Base-by-base conservation (phyloP, 2,329 filamentous ascomycete species). In the Thelonectria olida region DNA sequence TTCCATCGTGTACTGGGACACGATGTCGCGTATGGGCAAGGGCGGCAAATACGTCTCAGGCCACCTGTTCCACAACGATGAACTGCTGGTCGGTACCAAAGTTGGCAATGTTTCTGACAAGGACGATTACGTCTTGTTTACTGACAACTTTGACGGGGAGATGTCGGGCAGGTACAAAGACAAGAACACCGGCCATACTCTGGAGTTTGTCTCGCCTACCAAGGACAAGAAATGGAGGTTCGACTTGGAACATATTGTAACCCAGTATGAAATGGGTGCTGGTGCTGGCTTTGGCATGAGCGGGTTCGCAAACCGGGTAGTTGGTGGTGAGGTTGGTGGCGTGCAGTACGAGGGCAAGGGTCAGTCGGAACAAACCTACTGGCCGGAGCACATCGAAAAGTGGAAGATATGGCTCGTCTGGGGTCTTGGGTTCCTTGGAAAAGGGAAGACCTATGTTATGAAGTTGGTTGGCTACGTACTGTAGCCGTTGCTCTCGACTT, bases 191-290 rank as follows among this genome's bases (percentile, higher is more conserved):
- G 47, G 47, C 47, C 47, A 50, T 34, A 28, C 23, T 50, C 27
- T 50, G 15, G 47, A 50, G 27, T 50, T 50, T 34, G 47, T 34
- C 27, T 50, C 47, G 27, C 47, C 47, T 34, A 50, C 47, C 17
- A 50, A 34, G 17, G 27, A 50, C 47, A 50, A 50, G 47, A 50
- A 50, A 31, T 50, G 47, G 47, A 50, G 15, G 27, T 50, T 50
- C 47, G 47, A 50, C 47, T 6, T 36, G 47, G 2, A 50, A 50
- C 47, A 50, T 50, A 31, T 50, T 50, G 47, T 50, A 34, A 50
- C 47, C 19, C 47, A 50, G 47, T 50, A 50, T 50, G 47, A 50
- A 50, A 50, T 50, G 27, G 47, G 47, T 34, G 47, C 47, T 50
- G 47, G 47, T 31, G 47, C 47, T 28, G 47, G 47, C 17, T 50